Conservation (phyloP, 1,284 basidiomycete genomes). For the Peniophora sp. region DNA sequence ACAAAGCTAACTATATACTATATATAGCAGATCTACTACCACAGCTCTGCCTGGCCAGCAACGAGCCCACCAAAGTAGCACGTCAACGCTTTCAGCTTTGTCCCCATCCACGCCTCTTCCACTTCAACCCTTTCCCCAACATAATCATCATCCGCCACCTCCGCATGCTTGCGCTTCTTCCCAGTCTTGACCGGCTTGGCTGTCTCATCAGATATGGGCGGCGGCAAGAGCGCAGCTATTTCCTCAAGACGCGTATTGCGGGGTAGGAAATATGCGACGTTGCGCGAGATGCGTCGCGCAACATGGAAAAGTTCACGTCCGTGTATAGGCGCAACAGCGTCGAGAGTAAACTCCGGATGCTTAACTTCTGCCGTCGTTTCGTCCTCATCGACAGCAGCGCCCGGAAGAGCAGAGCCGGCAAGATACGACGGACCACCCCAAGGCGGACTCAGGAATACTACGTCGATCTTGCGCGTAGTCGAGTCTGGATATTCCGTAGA, state of each 20-base stretch:
- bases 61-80: slow-evolving; percentile 78
- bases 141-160: slow-evolving; percentile 16
- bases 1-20: too few relatives aligned
- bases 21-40: neutral
- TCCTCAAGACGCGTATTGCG: slow-evolving; percentile 76
- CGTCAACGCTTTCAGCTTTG: slow-evolving; percentile 76
- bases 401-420: slow-evolving; percentile 20
- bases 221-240: slow-evolving; percentile 46
- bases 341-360: slow-evolving; percentile 61
- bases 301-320: slow-evolving; percentile 78
- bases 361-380: slow-evolving; percentile 9
- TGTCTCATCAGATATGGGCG: neutral
- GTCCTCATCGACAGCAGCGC: slow-evolving; percentile 7
- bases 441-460: slow-evolving; percentile 88
- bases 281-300: slow-evolving; percentile 61
- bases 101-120: slow-evolving; percentile 86
- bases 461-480: slow-evolving; percentile 53
- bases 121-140: slow-evolving; percentile 55
- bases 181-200: slow-evolving; percentile 7
- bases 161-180: slow-evolving; percentile 7
- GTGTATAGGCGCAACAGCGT: slow-evolving; percentile 70
- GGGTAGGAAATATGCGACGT: slow-evolving; percentile 88
- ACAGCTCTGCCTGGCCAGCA: slow-evolving; percentile 54
- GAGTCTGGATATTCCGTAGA: neutral
- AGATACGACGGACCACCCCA: slow-evolving; percentile 85